Evolutionary conservation across 2,329 filamentous ascomycete species (phyloP).

Genomic region (Cyphellophora attinorum): DNA sequence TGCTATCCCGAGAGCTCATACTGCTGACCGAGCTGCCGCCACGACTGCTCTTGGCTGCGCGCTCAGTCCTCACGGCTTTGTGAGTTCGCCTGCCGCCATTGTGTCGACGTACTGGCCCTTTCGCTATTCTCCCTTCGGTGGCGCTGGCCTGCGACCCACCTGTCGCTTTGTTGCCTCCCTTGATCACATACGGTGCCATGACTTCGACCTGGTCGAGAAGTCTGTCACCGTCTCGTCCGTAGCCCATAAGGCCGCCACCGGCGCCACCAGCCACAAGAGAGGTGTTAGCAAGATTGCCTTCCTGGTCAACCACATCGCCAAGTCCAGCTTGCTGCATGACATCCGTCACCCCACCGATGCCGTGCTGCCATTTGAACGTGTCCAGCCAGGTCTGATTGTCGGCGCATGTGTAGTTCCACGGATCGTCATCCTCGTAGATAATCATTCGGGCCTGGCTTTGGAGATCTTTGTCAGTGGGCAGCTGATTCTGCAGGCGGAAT

Average conservation of each 20-base stretch:
- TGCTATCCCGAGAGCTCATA: constrained; percentile 6
- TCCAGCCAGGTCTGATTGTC: constrained; percentile 37
- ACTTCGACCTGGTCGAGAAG: constrained; percentile 26
- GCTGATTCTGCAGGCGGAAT: constrained; percentile 23
- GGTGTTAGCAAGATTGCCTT: not conserved
- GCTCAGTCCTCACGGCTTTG: not conserved
- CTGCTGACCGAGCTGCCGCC: constrained; percentile 1
- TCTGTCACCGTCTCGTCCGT: not conserved
- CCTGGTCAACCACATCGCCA: constrained; percentile 12
- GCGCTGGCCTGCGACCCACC: not conserved
- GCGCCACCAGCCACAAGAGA: not conserved
- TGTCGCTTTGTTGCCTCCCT: constrained; percentile 20
- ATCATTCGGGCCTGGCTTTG: constrained; percentile 22
- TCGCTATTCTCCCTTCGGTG: no score
- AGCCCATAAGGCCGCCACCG: not conserved
- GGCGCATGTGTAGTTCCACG: constrained; percentile 33
- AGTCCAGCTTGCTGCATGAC: constrained; percentile 3
- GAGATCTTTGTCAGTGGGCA: constrained; percentile 25
- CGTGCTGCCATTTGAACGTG: constrained; percentile 33
- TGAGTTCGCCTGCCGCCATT: not conserved
- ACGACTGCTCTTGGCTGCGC: not conserved
- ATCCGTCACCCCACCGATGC: constrained; percentile 21
- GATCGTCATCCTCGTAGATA: constrained; percentile 23
- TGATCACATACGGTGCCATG: constrained; percentile 31
- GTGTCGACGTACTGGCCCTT: not conserved